phyloP scores from a whole-genome alignment of 495 filamentous ascomycete genomes.

The Penicillium paxilli region DNA sequence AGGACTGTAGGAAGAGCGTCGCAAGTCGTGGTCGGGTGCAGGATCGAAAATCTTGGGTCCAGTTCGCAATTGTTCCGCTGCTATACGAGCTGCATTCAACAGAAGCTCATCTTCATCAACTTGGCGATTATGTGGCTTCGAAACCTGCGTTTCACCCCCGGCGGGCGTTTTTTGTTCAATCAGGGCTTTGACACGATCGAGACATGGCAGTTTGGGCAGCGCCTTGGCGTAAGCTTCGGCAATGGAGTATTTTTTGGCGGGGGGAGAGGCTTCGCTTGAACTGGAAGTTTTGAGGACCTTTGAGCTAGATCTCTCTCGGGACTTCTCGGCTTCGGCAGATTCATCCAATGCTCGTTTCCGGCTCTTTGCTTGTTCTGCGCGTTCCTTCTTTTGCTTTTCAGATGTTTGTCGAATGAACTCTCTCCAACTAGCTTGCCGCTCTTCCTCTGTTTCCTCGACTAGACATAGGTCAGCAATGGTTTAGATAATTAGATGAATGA shows the following conservation, averaged over 20 bases:
- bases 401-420: constrained; percentile 9
- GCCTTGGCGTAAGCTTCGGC: constrained; percentile 34
- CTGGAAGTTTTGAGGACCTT: constrained; percentile 29
- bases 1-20: constrained; percentile 27
- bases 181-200: constrained; percentile 33
- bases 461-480: background rate
- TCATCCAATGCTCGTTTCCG: constrained; percentile 30
- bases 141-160: constrained; percentile 11
- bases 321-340: constrained; percentile 2
- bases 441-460: constrained; percentile 9
- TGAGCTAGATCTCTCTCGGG: constrained; percentile 15
- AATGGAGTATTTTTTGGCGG: constrained; percentile 29
- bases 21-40: constrained; percentile 8
- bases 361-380: constrained; percentile 16
- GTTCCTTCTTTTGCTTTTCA: constrained; percentile 15
- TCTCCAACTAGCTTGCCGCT: constrained; percentile 21
- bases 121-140: constrained; percentile 15
- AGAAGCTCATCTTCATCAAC: constrained; percentile 47
- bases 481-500: background rate
- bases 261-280: constrained; percentile 5
- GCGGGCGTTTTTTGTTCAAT: constrained; percentile 24
- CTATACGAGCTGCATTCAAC: constrained; percentile 43
- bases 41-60: constrained; percentile 36
- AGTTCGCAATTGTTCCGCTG: constrained; percentile 38
- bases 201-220: constrained; percentile 40